Evolutionary conservation across 805 yeast genomes (phyloP), one percentile per base, ranked within the genome.

Genomic region (Lachancea nothofagi): DNA sequence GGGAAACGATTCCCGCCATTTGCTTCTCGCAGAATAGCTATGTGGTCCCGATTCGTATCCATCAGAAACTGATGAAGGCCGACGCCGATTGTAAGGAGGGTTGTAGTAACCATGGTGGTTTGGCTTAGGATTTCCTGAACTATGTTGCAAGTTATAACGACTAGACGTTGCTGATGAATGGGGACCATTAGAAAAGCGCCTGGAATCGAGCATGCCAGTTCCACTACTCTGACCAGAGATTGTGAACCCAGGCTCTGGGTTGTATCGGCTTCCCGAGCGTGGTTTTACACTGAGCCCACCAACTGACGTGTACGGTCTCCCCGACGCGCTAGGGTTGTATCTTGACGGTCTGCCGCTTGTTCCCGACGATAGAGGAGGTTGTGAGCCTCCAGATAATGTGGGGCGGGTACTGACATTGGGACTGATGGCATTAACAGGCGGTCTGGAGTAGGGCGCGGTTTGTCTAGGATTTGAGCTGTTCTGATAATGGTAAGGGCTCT

Each of bases 401-500:
- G 14, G 29, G 12, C 19, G 19, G 4, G 15, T 13, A 13, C 36
- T 17, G 15, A 12, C 22, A 18, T 10, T 18, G 30, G 12, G 20
- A 8, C 13, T 12, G 7, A n/a, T n/a, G n/a, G n/a, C n/a, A n/a
- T n/a, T n/a, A n/a, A n/a, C 31, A 17, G 39, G 8, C 9, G 33
- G 29, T 21, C 43, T 22, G 7, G 29, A 26, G 23, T 32, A 29
- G 28, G 46, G 17, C 27, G 33, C 25, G 17, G n/a, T n/a, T n/a
- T 53, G 53, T 46, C 62, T 50, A 28, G 49, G 45, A 33, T 47
- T 48, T 17, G 59, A 51, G 36, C 46, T 54, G 36, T n/a, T n/a
- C n/a, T 50, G 46, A 31, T 57, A 59, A 36, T 57, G 57, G 38
- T 57, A 57, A 32, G 61, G 45, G 46, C 57, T 58, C 46, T 58